Evolutionary conservation across 768 basidiomycete genomes (phyloP).

Genomic region (Hypsizygus marmoreus): DNA sequence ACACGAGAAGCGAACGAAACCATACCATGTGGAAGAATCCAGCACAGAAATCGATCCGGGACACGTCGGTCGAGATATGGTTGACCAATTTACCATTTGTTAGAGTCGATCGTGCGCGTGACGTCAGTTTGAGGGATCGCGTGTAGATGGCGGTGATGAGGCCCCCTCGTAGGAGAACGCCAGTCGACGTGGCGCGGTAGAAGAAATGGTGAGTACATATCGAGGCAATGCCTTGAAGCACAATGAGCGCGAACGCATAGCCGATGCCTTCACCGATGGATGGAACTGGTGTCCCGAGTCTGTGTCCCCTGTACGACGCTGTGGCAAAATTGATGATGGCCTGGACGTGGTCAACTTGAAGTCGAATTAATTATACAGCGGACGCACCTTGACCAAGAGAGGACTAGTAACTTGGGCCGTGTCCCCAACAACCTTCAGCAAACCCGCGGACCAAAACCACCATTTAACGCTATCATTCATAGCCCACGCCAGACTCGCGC

Average conservation of each 20-base stretch:
- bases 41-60: constrained; percentile 86
- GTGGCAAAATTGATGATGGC: constrained; percentile 72
- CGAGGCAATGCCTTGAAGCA: constrained; percentile 67
- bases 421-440: constrained; percentile 63
- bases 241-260: constrained; percentile 67
- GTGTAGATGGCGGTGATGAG: constrained; percentile 87
- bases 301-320: constrained; percentile 56
- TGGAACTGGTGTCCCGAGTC: constrained; percentile 36
- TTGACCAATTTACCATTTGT: constrained; percentile 91
- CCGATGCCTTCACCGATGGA: constrained; percentile 66
- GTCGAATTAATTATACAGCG: not conserved
- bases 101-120: constrained; percentile 76
- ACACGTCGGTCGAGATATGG: constrained; percentile 91
- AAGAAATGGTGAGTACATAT: constrained; percentile 82
- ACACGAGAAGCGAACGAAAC: not conserved
- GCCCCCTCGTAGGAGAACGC: constrained; percentile 81
- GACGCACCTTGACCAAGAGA: constrained; percentile 74
- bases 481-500: constrained; percentile 64
- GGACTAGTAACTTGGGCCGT: constrained; percentile 75
- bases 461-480: constrained; percentile 78
- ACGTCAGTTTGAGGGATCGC: constrained; percentile 72
- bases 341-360: too few species aligned
- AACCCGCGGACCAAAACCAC: constrained; percentile 76
- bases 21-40: constrained; percentile 74
- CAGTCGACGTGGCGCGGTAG: constrained; percentile 70